Evolutionary conservation across 257 asterid species (phyloP).

Genomic region (Ocimum tenuiflorum): DNA sequence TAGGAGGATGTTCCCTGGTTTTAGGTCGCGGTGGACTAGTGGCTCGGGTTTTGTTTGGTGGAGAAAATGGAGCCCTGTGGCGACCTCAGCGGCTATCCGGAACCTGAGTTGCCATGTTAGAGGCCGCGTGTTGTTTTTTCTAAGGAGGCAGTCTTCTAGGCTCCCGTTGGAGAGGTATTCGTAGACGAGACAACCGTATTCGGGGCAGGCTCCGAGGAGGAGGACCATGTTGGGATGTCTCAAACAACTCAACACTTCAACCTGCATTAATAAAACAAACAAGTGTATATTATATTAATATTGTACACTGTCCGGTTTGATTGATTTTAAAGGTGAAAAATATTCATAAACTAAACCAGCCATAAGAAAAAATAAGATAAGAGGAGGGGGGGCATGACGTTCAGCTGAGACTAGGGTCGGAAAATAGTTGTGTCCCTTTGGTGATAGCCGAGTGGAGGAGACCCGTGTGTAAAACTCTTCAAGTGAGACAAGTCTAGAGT

Average conservation of each 20-base stretch:
- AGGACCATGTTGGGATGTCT: conserved; percentile 86
- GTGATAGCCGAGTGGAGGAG: too few relatives aligned
- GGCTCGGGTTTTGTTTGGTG: conserved; percentile 95
- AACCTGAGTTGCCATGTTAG: conserved; percentile 79
- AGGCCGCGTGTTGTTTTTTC: conserved; percentile 36
- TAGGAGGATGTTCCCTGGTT: conserved; percentile 69
- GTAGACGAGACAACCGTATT: conserved; percentile 76
- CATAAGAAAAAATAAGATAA: too few relatives aligned
- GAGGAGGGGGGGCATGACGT: too few relatives aligned
- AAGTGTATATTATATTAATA: too few relatives aligned
- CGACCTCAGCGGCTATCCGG: conserved; percentile 71
- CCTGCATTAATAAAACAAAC: conserved; percentile 33
- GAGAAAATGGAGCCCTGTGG: conserved; percentile 70
- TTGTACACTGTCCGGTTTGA: too few relatives aligned
- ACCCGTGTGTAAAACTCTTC: too few relatives aligned
- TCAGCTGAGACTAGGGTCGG: not conserved
- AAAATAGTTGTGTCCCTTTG: too few relatives aligned
- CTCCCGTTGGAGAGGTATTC: conserved; percentile 82
- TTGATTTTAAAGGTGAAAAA: too few relatives aligned
- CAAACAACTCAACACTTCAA: conserved; percentile 75
- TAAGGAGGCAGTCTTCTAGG: conserved; percentile 66
- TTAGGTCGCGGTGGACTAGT: conserved; percentile 82
- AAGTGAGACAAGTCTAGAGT: too few relatives aligned
- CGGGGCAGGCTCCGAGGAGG: conserved; percentile 89
- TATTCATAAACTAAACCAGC: too few relatives aligned